Evolutionary conservation across 805 yeast genomes (phyloP).

Genomic region (Metschnikowia colocasiae): DNA sequence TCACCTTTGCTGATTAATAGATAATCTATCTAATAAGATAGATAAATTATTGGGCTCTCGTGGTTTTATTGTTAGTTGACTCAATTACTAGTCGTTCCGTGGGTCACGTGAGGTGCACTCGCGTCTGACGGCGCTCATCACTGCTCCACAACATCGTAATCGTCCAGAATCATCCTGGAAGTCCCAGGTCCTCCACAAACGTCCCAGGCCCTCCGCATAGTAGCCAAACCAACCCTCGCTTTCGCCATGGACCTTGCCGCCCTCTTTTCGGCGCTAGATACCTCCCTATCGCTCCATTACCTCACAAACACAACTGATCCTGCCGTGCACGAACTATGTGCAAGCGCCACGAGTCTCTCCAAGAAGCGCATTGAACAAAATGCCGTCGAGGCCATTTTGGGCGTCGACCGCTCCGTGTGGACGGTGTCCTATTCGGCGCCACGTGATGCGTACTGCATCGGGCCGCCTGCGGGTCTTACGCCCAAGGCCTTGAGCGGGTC

Average conservation of each 20-base stretch:
- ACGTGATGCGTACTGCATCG: conserved; percentile 13
- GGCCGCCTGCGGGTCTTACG: conserved; percentile 12
- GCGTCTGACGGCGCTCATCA: too few relatives aligned
- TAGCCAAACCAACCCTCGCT: too few relatives aligned
- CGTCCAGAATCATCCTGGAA: too few relatives aligned
- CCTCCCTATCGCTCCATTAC: conserved; percentile 31
- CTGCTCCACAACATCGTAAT: too few relatives aligned
- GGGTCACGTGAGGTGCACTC: too few relatives aligned
- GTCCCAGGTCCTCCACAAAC: too few relatives aligned
- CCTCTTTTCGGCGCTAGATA: conserved; percentile 31
- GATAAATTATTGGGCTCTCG: too few relatives aligned
- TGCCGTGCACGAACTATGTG: conserved; percentile 11
- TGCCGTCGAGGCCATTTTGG: conserved; percentile 12
- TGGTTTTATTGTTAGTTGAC: too few relatives aligned
- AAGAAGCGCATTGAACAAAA: conserved; percentile 10
- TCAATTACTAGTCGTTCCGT: too few relatives aligned
- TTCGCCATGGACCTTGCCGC: conserved; percentile 4
- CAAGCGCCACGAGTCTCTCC: conserved; percentile 14
- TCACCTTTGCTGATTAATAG: too few relatives aligned
- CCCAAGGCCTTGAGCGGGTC: conserved; percentile 14
- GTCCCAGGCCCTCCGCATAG: too few relatives aligned
- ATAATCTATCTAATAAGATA: too few relatives aligned
- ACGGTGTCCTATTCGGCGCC: conserved; percentile 11
- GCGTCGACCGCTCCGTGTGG: conserved; percentile 9
- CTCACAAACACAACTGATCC: conserved; percentile 30